Base-by-base conservation (phyloP, 305 asterid genomes). In the Ruellia speciosa region DNA sequence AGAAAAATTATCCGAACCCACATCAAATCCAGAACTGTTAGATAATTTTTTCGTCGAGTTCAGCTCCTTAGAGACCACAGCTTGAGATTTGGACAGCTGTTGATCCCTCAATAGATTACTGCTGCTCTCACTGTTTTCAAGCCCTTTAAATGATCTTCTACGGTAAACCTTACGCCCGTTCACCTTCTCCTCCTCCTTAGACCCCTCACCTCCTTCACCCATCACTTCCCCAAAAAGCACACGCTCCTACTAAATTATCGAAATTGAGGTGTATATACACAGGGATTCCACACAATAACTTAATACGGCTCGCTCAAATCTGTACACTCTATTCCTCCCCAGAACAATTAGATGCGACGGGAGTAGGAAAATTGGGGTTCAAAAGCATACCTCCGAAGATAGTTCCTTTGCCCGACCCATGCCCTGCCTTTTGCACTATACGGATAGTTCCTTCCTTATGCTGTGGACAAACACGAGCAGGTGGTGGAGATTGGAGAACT, bases 141-240 rank as follows among this genome's bases (percentile, higher is more conserved):
- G 56, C 63, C 80, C 79, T 66, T 72, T 77, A 39, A 74, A 68
- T 39, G 80, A 68, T 56, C 80, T 75, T 54, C 82, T 75, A 57
- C 80, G 70, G 58, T 83, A 83, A 51, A 83, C 92, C 74, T 81
- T 83, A 60, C 74, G 75, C 63, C 76, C 88, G 40, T 60, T 54
- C 74, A 70, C 40, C 69, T 65, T 69, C 14, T 69, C 79, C 12
- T 66, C 71, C 55, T 78, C 85, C 39, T 72, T 56, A 10, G 78
- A 74, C 53, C 75, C 81, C 51, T 73, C 75, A 67, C 60, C 64
- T 66, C 77, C 85, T 62, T 70, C 77, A 31, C 76, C 77, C 75
- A 74, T 31, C 80, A 75, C 71, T 52, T 58, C 9, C 52, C 52
- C 52, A 47, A 6, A 9, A 14, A 3, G 9, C 9, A 5, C 60